A percentile compares a stretch with the other conserved stretches of the same genome.
Evolutionary conservation across 2,329 filamentous ascomycete species (phyloP).

Genomic region (Neonectria coccinea): DNA sequence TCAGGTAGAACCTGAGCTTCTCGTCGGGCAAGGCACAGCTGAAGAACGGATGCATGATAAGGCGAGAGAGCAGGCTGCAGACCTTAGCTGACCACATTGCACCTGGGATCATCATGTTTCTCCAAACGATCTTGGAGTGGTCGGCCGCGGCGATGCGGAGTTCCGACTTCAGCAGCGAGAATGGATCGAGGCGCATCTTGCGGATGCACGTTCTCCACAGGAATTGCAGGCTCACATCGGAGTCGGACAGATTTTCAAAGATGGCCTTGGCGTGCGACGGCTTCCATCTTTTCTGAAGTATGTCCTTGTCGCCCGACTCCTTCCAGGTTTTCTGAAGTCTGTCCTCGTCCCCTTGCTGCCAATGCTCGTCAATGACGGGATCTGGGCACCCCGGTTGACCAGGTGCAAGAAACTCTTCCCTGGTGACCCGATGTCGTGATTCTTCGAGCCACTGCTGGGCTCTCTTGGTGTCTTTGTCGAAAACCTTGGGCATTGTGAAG

Average conservation of each 20-base stretch:
- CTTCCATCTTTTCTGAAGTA: too few relatives aligned
- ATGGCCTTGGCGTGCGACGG: neutral
- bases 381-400: neutral
- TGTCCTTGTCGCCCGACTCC: too few relatives aligned
- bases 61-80: neutral
- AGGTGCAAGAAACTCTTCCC: neutral
- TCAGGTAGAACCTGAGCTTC: neutral
- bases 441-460: neutral
- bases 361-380: neutral
- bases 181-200: neutral
- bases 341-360: neutral
- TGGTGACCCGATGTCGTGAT: too few relatives aligned
- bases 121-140: neutral
- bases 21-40: neutral
- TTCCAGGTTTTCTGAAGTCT: neutral
- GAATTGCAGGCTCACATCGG: fast-evolving
- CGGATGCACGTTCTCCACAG: neutral
- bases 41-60: neutral
- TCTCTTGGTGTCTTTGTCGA: neutral
- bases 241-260: neutral
- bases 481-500: too few relatives aligned
- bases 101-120: neutral
- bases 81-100: neutral
- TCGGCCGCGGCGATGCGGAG: neutral
- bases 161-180: neutral